Conservation (phyloP, 805 yeast species). For the Kurtzmaniella fragi region DNA sequence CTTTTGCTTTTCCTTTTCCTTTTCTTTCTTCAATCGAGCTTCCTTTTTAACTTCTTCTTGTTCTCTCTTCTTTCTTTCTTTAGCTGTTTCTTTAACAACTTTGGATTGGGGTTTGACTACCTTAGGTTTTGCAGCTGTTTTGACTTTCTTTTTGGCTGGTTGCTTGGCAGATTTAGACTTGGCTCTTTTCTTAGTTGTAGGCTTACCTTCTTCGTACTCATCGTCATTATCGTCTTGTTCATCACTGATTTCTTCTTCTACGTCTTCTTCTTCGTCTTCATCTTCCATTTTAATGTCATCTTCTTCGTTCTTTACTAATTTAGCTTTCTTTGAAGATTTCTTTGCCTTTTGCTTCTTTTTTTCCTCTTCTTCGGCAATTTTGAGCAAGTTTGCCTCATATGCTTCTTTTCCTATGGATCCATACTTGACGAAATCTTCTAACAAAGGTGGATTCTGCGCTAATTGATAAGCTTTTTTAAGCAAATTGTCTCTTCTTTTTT, state of each 20-base stretch:
- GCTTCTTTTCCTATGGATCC: constrained; percentile 39
- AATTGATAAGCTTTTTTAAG: constrained; percentile 49
- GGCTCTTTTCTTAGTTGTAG: neutral
- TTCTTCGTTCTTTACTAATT: constrained; percentile 11
- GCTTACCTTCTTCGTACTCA: too few relatives aligned
- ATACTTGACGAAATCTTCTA: constrained; percentile 35
- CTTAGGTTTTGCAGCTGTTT: constrained; percentile 5
- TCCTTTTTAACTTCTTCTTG: constrained; percentile 6
- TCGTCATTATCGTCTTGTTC: constrained; percentile 1
- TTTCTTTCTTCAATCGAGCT: constrained; percentile 2
- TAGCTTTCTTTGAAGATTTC: neutral
- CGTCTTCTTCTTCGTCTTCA: constrained; percentile 8
- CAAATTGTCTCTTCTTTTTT: constrained; percentile 37
- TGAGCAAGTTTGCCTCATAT: constrained; percentile 43
- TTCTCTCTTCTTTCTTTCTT: constrained; percentile 6
- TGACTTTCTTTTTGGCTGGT: constrained; percentile 1
- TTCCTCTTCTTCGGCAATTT: constrained; percentile 19
- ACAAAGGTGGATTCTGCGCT: constrained; percentile 43
- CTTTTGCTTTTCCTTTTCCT: constrained; percentile 9
- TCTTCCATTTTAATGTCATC: constrained; percentile 10
- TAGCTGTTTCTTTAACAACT: constrained; percentile 4
- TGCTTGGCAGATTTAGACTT: constrained; percentile 3
- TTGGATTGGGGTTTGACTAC: neutral
- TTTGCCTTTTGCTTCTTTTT: constrained; percentile 4
- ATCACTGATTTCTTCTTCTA: constrained; percentile 8